Percentiles rank a stretch among this genome's conserved stretches.
Evolutionary conservation across 495 filamentous ascomycete genomes (phyloP).

Genomic region (Daldinia bambusicola): DNA sequence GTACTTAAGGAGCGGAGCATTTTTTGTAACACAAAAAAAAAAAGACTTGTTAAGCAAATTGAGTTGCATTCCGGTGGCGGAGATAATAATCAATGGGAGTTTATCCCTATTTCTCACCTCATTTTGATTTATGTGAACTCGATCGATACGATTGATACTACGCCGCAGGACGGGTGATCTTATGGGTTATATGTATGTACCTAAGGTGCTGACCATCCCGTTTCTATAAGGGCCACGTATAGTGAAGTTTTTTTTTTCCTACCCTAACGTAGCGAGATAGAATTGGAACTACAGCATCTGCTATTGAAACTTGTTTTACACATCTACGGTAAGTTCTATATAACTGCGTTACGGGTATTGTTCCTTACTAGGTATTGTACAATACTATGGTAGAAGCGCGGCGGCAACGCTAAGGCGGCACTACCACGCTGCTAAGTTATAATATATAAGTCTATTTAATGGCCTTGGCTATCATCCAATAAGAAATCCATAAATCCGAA

Average conservation of each 20-base stretch:
- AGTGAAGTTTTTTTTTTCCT: too few species aligned
- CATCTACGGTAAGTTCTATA: too few species aligned
- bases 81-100: background rate
- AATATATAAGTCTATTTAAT: background rate
- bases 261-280: too few species aligned
- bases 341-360: too few species aligned
- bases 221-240: too few species aligned
- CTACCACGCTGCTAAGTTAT: background rate
- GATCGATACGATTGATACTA: background rate
- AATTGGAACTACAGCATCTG: too few species aligned
- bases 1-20: slow-evolving; percentile 20
- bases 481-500: slow-evolving; percentile 38
- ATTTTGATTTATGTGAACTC: background rate
- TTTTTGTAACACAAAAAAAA: slow-evolving; percentile 21
- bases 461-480: background rate
- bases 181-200: too few species aligned
- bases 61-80: slow-evolving; percentile 10
- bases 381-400: too few species aligned
- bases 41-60: slow-evolving; percentile 3
- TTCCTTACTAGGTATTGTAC: too few species aligned
- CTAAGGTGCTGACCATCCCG: too few species aligned
- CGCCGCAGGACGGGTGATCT: too few species aligned
- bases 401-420: background rate
- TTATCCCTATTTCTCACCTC: background rate
- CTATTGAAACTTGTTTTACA: too few species aligned